Evolutionary conservation across 768 basidiomycete genomes (phyloP), one percentile per base, ranked within the genome.

Genomic region (Coprinellus aureogranulatus): DNA sequence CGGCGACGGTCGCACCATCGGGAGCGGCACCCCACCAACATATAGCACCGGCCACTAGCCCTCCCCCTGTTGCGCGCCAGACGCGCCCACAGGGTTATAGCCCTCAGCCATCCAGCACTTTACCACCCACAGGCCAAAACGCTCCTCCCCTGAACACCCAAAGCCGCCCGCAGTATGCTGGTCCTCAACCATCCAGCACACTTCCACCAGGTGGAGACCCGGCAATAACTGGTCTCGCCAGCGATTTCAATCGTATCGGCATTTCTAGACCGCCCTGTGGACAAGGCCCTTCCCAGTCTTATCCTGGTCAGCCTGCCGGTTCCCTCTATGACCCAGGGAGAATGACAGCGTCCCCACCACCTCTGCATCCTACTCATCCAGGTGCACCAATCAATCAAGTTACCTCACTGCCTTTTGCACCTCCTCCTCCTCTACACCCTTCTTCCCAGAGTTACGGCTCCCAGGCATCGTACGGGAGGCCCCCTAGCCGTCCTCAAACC

Each of bases 161-260:
- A 25, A 48, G 23, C 25, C 25, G 34, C 8, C 34, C 57, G 34
- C 31, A n/a, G 28, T 14, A 25, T 22, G 47, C 59, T 22, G 56
- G 61, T 25, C 50, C 54, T 5, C 66, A 68, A 47, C n/a, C 46
- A 4, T 27, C n/a, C 22, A 22, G 22, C n/a, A 48, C 46, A 25
- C 46, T 25, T 22, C 46, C n/a, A 5, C 12, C 46, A 22, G 46
- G 25, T 67, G 70, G 59, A 18, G 12, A 31, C 34, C 23, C 12
- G 10, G 6, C 71, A 31, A 62, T 76, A 23, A 46, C 67, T 53
- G 61, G 70, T 18, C 67, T 80, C 18, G 61, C 71, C 3, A 69
- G 76, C 57, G 72, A 75, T 45, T 77, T 82, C 55, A 68, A 67
- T 40, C 67, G 70, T 37, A 70, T 76, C 25, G 68, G 60, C n/a